Evolutionary conservation across 106 monocot genomes (phyloP).

Genomic region (Phalaenopsis equestris): DNA sequence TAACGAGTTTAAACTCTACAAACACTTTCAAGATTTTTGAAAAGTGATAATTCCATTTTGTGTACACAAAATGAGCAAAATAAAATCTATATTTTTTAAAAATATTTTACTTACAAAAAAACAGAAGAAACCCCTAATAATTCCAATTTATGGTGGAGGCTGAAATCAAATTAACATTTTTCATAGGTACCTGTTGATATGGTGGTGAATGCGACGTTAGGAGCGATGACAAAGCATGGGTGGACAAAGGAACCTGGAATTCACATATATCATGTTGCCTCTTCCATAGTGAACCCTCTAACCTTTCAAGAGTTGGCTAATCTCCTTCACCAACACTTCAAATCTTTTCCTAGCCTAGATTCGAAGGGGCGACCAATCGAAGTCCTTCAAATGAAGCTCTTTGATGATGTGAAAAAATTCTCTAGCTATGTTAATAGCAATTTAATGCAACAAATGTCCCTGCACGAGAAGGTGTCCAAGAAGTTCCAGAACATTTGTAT

Average conservation of each 20-base stretch:
- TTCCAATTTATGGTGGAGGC: background rate
- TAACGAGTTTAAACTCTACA: no score
- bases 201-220: conserved; percentile 82
- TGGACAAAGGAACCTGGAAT: conserved; percentile 24
- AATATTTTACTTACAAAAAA: background rate
- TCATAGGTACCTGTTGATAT: conserved; percentile 72
- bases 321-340: conserved; percentile 57
- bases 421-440: conserved; percentile 25
- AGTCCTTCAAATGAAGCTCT: conserved; percentile 47
- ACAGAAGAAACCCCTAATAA: background rate
- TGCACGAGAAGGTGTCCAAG: conserved; percentile 20
- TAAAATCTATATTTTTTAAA: background rate
- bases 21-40: no score
- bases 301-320: conserved; percentile 36
- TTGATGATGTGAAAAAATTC: conserved; percentile 51
- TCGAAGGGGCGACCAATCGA: conserved; percentile 40
- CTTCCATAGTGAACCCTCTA: conserved; percentile 68
- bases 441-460: conserved; percentile 19
- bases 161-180: background rate
- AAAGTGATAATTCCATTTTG: background rate
- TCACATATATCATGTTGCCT: conserved; percentile 73
- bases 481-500: conserved; percentile 38
- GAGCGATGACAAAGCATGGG: conserved; percentile 83
- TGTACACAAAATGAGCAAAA: background rate
- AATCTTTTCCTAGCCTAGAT: conserved; percentile 37